phyloP scores from a whole-genome alignment of 305 asterid genomes.

The Rubia peregrina region DNA sequence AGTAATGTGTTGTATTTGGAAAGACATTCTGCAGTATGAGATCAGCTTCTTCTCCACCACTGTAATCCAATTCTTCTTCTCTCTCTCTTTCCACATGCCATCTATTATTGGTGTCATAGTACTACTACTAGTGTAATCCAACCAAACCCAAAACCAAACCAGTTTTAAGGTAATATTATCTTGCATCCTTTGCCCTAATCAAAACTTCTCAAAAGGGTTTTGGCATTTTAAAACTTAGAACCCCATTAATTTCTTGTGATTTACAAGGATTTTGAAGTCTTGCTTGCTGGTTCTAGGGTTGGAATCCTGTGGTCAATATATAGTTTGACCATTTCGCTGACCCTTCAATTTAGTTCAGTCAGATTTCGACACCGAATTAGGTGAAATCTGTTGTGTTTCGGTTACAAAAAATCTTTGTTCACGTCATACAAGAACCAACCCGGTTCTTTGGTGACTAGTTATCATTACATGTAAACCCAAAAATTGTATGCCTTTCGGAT shows the following conservation, averaged over 20 bases:
- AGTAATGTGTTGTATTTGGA: constrained; percentile 14
- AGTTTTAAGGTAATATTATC: constrained; percentile 14
- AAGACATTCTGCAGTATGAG: constrained; percentile 31
- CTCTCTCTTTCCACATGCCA: constrained; percentile 18
- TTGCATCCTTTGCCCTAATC: constrained; percentile 11
- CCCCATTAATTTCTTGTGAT: neutral
- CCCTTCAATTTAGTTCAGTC: constrained; percentile 21
- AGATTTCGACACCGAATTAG: constrained; percentile 16
- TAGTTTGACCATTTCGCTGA: neutral
- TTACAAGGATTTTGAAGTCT: neutral
- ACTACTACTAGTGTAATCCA: neutral
- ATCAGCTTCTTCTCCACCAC: constrained; percentile 35
- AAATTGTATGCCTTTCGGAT: neutral
- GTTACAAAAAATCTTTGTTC: constrained; percentile 50
- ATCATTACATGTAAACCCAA: neutral
- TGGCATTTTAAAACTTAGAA: neutral
- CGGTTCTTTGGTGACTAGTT: constrained; percentile 29
- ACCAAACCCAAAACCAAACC: neutral
- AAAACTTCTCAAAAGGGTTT: neutral
- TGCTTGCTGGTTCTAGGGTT: no score
- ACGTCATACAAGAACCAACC: constrained; percentile 54
- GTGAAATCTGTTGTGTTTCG: constrained; percentile 28
- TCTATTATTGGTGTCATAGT: neutral
- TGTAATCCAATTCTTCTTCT: constrained; percentile 18
- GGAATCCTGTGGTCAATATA: no score